phyloP scores from a whole-genome alignment of 2,329 filamentous ascomycete species.

The Stemphylium lycopersici region DNA sequence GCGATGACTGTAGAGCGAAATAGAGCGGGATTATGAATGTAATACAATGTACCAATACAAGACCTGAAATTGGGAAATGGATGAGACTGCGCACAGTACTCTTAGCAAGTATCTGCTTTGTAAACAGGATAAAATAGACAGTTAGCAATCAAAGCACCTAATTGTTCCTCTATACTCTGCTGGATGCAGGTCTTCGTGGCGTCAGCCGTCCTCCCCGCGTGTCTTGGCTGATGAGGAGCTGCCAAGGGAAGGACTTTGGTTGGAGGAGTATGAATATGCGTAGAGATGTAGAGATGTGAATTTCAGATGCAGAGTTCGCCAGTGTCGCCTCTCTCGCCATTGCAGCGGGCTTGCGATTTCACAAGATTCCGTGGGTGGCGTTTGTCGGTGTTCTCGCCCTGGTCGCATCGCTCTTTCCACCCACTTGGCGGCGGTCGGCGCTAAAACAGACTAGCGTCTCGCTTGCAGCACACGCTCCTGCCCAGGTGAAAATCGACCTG shows the following conservation, averaged over 20 bases:
- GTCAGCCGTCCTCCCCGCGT: neutral
- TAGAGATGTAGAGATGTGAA: slow-evolving; percentile 32
- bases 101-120: too few species aligned
- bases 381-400: neutral
- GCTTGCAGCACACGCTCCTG: slow-evolving; percentile 8
- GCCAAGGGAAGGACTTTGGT: slow-evolving; percentile 30
- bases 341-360: slow-evolving; percentile 15
- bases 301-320: slow-evolving; percentile 23
- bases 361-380: neutral
- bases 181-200: neutral
- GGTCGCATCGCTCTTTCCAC: neutral
- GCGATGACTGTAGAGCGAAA: too few species aligned
- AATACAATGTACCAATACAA: too few species aligned
- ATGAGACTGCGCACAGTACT: too few species aligned
- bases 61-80: too few species aligned
- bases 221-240: slow-evolving; percentile 24
- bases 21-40: too few species aligned
- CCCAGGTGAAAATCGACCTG: neutral
- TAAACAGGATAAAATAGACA: neutral
- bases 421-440: neutral
- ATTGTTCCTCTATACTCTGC: neutral
- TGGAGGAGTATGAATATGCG: slow-evolving; percentile 31
- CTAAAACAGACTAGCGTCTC: slow-evolving; percentile 11
- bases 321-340: slow-evolving; percentile 17
- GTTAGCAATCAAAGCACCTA: too few species aligned